Percentiles rank a stretch among this genome's conserved stretches.
Conservation (phyloP, 2,329 filamentous ascomycete species). For the Phialophora verrucosa region DNA sequence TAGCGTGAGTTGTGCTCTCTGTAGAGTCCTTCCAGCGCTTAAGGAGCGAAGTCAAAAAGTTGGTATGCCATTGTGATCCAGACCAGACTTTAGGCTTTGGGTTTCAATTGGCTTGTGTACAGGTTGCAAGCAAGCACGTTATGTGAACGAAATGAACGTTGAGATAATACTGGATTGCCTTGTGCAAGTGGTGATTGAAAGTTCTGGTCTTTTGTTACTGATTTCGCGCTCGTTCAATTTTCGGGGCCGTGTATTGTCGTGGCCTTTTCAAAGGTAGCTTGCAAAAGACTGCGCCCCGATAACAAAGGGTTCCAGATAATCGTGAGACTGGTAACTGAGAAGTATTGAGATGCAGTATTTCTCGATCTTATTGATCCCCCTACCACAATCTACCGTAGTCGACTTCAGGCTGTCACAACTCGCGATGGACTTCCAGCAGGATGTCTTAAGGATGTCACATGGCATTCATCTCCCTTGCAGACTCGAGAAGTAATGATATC, state of each 20-base stretch:
- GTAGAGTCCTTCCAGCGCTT: neutral
- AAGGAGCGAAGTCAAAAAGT: neutral
- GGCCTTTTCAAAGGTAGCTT: neutral
- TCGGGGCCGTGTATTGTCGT: neutral
- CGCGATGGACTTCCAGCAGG: no score
- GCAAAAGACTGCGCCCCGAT: neutral
- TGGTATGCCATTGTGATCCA: neutral
- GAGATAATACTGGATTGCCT: neutral
- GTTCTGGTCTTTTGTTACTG: neutral
- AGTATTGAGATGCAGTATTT: neutral
- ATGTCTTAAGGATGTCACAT: no score
- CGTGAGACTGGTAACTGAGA: neutral
- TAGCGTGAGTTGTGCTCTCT: neutral
- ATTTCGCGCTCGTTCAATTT: neutral
- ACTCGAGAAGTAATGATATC: no score
- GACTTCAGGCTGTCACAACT: no score
- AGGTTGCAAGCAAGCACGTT: no score
- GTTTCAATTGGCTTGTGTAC: neutral
- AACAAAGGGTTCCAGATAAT: neutral
- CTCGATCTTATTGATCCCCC: no score
- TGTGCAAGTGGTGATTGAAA: neutral
- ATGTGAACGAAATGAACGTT: neutral
- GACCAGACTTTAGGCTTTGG: neutral
- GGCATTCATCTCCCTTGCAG: no score
- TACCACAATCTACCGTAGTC: no score